Evolutionary conservation across 805 yeast species (phyloP).

Genomic region (Saccharomycodes ludwigii): DNA sequence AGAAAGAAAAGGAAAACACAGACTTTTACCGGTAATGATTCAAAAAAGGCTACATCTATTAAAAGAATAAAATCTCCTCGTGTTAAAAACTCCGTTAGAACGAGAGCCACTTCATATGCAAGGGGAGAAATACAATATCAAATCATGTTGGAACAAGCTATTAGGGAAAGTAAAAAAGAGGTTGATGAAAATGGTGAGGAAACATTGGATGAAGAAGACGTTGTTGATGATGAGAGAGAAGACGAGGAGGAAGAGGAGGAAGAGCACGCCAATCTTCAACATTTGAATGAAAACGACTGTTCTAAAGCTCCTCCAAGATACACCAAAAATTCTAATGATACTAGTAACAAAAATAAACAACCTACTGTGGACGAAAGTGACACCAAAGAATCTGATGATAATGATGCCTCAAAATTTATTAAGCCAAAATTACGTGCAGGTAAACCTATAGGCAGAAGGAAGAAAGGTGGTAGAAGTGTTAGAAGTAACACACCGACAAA

Average conservation of each 20-base stretch:
- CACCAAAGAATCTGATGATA: slow-evolving; percentile 5
- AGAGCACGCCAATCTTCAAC: slow-evolving; percentile 1
- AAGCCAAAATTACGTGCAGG: slow-evolving; percentile 6
- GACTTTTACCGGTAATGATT: background rate
- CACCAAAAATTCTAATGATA: slow-evolving; percentile 1
- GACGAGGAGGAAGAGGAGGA: slow-evolving; percentile 5
- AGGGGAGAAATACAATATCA: slow-evolving; percentile 34
- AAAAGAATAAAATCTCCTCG: background rate
- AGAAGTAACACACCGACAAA: slow-evolving; percentile 3
- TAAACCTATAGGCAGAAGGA: slow-evolving; percentile 4
- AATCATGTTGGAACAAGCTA: slow-evolving; percentile 28
- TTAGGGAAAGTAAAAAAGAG: slow-evolving; percentile 28
- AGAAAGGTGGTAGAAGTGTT: slow-evolving; percentile 2
- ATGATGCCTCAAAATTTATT: slow-evolving; percentile 8
- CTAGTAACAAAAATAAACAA: slow-evolving; percentile 2
- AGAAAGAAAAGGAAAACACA: slow-evolving; percentile 7
- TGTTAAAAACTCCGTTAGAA: slow-evolving; percentile 15
- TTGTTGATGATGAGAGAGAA: slow-evolving; percentile 7
- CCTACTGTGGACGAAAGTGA: background rate
- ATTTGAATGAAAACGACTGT: slow-evolving; percentile 2
- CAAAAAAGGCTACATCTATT: background rate
- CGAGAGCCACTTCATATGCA: slow-evolving; percentile 27
- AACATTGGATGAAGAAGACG: slow-evolving; percentile 4
- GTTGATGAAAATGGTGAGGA: slow-evolving; percentile 15
- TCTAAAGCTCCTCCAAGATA: slow-evolving; percentile 3